A percentile compares a stretch with the other conserved stretches of the same genome.
phyloP scores from a whole-genome alignment of 1,284 basidiomycete genomes.

The Sporisorium scitamineum region DNA sequence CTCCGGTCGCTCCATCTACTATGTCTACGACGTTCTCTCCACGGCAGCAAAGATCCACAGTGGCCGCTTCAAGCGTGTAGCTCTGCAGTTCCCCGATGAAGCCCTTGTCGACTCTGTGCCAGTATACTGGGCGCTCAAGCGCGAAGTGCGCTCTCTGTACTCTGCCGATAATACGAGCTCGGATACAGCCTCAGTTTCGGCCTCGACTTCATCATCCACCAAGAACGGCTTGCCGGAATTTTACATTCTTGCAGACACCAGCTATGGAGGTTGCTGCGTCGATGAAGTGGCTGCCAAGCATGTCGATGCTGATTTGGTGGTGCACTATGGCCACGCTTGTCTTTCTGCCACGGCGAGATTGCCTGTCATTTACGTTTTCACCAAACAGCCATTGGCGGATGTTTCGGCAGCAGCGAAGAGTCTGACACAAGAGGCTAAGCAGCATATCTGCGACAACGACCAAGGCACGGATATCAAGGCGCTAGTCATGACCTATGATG shows the following conservation, averaged over 20 bases:
- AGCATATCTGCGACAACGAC: conserved; percentile 5
- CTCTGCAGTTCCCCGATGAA: conserved; percentile 96
- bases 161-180: not conserved
- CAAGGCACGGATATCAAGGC: conserved; percentile 44
- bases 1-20: conserved; percentile 43
- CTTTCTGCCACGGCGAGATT: conserved; percentile 82
- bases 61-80: conserved; percentile 68
- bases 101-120: conserved; percentile 87
- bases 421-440: conserved; percentile 30
- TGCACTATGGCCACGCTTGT: conserved; percentile 98
- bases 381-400: conserved; percentile 74
- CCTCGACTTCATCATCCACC: conserved; percentile 11
- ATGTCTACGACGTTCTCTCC: conserved; percentile 59
- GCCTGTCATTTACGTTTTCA: conserved; percentile 87
- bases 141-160: conserved; percentile 70
- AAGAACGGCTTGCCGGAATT: conserved; percentile 68
- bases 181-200: not conserved
- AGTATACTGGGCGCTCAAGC: conserved; percentile 81
- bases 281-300: conserved; percentile 96
- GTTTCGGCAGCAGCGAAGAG: conserved; percentile 68
- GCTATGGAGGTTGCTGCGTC: conserved; percentile 97
- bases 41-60: conserved; percentile 47
- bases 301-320: conserved; percentile 87
- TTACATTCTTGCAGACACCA: conserved; percentile 94
- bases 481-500: conserved; percentile 80